A percentile compares a stretch with the other conserved stretches of the same genome.
Evolutionary conservation across 2,329 filamentous ascomycete species (phyloP).

Genomic region (Falciphora oryzae): DNA sequence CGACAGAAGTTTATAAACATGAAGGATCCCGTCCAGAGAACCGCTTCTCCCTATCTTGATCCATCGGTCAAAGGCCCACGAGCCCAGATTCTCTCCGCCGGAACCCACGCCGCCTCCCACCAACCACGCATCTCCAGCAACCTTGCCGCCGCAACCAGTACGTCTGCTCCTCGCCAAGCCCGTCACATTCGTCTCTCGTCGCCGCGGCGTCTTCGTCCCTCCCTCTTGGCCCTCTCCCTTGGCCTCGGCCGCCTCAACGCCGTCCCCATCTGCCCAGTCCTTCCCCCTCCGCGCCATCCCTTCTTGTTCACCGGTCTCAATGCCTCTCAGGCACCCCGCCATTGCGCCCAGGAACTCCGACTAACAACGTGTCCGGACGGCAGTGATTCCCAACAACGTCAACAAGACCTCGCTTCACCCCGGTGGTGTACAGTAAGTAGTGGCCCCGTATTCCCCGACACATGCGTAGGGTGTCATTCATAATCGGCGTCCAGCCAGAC

Average conservation of each 20-base stretch:
- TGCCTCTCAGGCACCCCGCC: not conserved
- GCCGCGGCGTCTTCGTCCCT: not conserved
- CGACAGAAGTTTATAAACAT: conserved; percentile 20
- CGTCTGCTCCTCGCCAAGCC: conserved; percentile 19
- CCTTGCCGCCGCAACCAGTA: conserved; percentile 21
- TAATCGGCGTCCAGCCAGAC: too few species aligned
- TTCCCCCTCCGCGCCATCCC: not conserved
- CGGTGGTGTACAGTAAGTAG: conserved; percentile 76
- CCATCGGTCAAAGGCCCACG: conserved; percentile 38
- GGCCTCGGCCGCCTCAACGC: conserved; percentile 13
- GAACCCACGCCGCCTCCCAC: conserved; percentile 17
- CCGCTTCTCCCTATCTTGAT: conserved; percentile 38
- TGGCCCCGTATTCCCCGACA: conserved; percentile 11
- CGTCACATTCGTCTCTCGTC: not conserved
- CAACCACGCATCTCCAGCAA: not conserved
- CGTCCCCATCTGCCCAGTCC: conserved; percentile 20
- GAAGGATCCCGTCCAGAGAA: conserved; percentile 36
- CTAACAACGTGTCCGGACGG: conserved; percentile 12
- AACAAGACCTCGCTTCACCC: conserved; percentile 94
- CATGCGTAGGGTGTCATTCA: too few species aligned
- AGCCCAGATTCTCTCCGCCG: conserved; percentile 33
- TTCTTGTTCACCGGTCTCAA: not conserved
- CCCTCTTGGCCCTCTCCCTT: not conserved
- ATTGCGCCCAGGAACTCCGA: not conserved
- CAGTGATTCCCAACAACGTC: conserved; percentile 56